These are phyloP conservation scores for Penicillium flavigenum DNA, from an alignment of 495 filamentous ascomycete genomes.

Conservation along the genomic window DNA sequence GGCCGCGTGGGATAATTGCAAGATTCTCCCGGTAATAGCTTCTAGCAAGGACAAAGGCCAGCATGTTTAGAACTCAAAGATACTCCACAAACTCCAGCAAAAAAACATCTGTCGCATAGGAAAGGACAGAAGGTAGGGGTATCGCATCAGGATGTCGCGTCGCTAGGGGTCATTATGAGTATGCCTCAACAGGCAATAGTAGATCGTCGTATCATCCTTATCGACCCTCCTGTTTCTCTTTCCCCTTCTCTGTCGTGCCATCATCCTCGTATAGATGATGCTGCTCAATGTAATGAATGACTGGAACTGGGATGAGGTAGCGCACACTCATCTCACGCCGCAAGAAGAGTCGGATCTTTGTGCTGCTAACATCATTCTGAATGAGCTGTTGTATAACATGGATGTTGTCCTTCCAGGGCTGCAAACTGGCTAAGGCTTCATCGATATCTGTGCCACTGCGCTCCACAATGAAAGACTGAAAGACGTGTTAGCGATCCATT, in stretches of 20 bases:
- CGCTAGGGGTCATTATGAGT: conserved; percentile 18
- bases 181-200: conserved; percentile 1
- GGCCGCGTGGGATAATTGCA: background rate
- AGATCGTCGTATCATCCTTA: conserved; percentile 21
- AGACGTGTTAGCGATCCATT: background rate
- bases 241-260: conserved; percentile 45
- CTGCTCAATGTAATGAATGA: conserved; percentile 77
- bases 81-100: conserved; percentile 22
- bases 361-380: conserved; percentile 85
- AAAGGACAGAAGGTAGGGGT: conserved; percentile 22
- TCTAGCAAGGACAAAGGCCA: background rate
- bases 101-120: conserved; percentile 8
- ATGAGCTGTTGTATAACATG: conserved; percentile 86
- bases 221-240: conserved; percentile 27
- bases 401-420: conserved; percentile 76
- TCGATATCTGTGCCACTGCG: conserved; percentile 87
- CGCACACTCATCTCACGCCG: conserved; percentile 76
- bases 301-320: conserved; percentile 61
- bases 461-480: conserved; percentile 80
- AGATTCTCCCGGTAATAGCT: background rate
- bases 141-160: conserved; percentile 29
- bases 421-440: conserved; percentile 71
- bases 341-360: conserved; percentile 83
- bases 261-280: conserved; percentile 73
- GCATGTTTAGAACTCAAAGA: conserved; percentile 4